A percentile compares a stretch with the other conserved stretches of the same genome.
Conservation (phyloP, 345 rosid species). For the Anastatica hierochuntica region DNA sequence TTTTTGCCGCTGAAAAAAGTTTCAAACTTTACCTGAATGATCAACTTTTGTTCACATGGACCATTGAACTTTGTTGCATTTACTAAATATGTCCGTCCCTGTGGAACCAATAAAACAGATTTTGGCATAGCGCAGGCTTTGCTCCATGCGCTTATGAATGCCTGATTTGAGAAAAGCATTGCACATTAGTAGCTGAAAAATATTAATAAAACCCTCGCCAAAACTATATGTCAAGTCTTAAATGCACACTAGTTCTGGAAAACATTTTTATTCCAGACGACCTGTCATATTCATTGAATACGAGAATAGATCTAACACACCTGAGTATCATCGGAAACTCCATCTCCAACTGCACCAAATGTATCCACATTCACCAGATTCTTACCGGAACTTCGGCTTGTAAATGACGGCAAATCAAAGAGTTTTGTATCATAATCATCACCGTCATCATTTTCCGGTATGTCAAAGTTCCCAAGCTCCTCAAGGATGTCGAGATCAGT, state of each 20-base stretch:
- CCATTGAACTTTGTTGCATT: slow-evolving; percentile 85
- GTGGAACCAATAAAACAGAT: slow-evolving; percentile 78
- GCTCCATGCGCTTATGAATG: slow-evolving; percentile 74
- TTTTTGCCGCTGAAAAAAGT: not conserved
- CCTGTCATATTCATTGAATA: slow-evolving; percentile 2
- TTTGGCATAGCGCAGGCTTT: slow-evolving; percentile 51
- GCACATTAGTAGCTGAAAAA: not conserved
- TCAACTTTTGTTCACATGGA: slow-evolving; percentile 67
- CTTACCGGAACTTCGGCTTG: slow-evolving; percentile 47
- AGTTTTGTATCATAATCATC: slow-evolving; percentile 28
- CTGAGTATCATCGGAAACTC: slow-evolving; percentile 90
- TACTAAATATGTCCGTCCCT: slow-evolving; percentile 58
- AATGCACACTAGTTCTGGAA: not conserved
- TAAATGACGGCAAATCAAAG: slow-evolving; percentile 38
- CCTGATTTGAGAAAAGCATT: slow-evolving; percentile 34
- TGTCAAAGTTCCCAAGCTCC: slow-evolving; percentile 47
- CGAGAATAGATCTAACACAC: slow-evolving; percentile 26
- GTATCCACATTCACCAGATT: slow-evolving; percentile 86
- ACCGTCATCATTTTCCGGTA: slow-evolving; percentile 34
- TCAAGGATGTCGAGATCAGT: slow-evolving; percentile 36
- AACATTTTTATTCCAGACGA: not conserved
- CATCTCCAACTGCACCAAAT: slow-evolving; percentile 93
- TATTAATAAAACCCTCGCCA: not conserved
- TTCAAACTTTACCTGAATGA: slow-evolving; percentile 55
- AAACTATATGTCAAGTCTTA: not conserved